Evolutionary conservation across 495 filamentous ascomycete species (phyloP), one percentile per base, ranked within the genome.

Genomic region (Chaetomidium leptoderma): DNA sequence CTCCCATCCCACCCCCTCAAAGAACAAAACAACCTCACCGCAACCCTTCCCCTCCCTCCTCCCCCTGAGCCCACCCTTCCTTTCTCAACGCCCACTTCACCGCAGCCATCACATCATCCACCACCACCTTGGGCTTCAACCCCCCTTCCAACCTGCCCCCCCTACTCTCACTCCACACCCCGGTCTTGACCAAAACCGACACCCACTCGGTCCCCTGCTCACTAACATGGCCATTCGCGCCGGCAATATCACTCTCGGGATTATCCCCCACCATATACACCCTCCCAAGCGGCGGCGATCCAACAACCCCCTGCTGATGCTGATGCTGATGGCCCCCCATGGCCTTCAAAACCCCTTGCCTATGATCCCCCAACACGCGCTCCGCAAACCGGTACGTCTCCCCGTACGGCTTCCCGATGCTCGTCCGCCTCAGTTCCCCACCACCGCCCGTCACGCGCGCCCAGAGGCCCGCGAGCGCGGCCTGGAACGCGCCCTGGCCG

Each of bases 181-280:
- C 93, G 37, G 88, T 97, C 55, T 83, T 77, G 17, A 97, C 91
- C 53, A 99, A 74, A 14, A 96, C 78, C 35, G 86, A 88, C 19
- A 78, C 67, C 93, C 93, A 99, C 64, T 82, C 71, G 23, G 84
- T 91, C 7, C 86, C 86, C 40, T 73, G 60, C 9, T 76, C 70
- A 58, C 86, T 90, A 13, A 66, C 64, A 68, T 87, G 93, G 30
- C 76, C 77, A 64, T 96, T 97, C 24, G 89, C 92, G n/a, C 95
- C 93, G 13, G 78, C 73, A 57, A 99, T 95, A 71, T 99, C 93
- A 29, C 84, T 89, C 66, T 89, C 89, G 0, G 93, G 92, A 62
- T 97, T 99, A 63, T 99, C 93, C 0, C 93, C 93, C n/a, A 99
- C 80, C 92, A 97, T 97, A 65, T 95, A 97, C 6, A 99, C 89